Evolutionary conservation across 352 stramenopile genomes (phyloP).

Genomic region (Albugo laibachii): DNA sequence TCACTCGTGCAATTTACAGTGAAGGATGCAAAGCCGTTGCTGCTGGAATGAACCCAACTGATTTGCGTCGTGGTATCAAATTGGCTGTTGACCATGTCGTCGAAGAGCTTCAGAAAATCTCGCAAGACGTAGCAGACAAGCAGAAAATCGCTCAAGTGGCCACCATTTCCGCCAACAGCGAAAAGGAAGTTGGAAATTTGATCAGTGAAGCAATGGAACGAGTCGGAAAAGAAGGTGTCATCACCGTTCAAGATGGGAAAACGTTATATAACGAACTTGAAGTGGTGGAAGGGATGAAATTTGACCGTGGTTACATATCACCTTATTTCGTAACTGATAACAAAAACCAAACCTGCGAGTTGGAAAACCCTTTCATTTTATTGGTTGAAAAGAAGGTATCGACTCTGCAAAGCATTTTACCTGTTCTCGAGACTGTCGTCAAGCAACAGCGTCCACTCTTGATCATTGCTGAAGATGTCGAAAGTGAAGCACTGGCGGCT

Average conservation of each 20-base stretch:
- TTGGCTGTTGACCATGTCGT: conserved; percentile 94
- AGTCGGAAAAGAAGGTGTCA: conserved; percentile 98
- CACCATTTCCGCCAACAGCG: conserved; percentile 98
- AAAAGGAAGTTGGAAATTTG: conserved; percentile 94
- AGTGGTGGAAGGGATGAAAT: conserved; percentile 99
- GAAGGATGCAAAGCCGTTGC: conserved; percentile 98
- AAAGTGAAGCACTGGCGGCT: conserved; percentile 96
- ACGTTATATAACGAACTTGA: conserved; percentile 99
- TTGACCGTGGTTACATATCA: conserved; percentile 99
- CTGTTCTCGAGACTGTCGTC: conserved; percentile 94
- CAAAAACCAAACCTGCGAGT: conserved; percentile 97
- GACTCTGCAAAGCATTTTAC: conserved; percentile 90
- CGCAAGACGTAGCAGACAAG: conserved; percentile 94
- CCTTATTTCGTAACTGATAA: conserved; percentile 99
- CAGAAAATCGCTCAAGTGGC: conserved; percentile 98
- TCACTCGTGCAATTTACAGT: conserved; percentile 97
- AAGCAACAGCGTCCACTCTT: conserved; percentile 93
- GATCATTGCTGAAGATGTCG: conserved; percentile 99
- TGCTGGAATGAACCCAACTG: conserved; percentile 99
- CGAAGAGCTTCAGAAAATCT: conserved; percentile 88
- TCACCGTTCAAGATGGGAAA: conserved; percentile 98
- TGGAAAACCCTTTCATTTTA: conserved; percentile 98
- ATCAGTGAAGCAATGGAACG: conserved; percentile 99
- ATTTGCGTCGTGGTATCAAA: conserved; percentile 95
- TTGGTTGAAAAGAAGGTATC: conserved; percentile 99